These are phyloP conservation scores for Macadamia tetraphylla DNA, from an alignment of 164 flowering plant species.

Conservation along the genomic window DNA sequence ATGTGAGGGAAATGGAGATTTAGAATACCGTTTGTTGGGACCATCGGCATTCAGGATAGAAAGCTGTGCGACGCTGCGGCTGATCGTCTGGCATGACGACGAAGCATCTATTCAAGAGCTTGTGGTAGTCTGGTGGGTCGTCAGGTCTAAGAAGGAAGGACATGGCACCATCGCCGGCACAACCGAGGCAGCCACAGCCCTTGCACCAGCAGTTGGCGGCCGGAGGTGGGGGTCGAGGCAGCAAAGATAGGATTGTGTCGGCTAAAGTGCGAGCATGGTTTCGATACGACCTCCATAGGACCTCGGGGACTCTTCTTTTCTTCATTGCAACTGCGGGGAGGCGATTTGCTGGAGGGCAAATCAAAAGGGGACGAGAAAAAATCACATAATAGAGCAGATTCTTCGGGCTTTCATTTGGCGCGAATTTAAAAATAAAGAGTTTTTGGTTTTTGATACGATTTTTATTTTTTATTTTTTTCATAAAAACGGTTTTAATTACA, in stretches of 20 bases:
- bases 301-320: slow-evolving; percentile 35
- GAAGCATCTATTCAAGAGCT: slow-evolving; percentile 38
- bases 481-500: too few species aligned
- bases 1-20: background rate
- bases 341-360: too few species aligned
- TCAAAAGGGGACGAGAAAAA: too few species aligned
- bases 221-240: slow-evolving; percentile 23
- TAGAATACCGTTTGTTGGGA: slow-evolving; percentile 38
- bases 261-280: slow-evolving; percentile 37
- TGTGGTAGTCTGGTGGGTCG: slow-evolving; percentile 44
- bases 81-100: slow-evolving; percentile 41
- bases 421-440: too few species aligned
- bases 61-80: slow-evolving; percentile 22
- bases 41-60: slow-evolving; percentile 25
- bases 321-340: background rate
- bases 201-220: slow-evolving; percentile 22
- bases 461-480: too few species aligned
- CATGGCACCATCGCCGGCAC: slow-evolving; percentile 18
- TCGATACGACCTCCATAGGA: slow-evolving; percentile 44
- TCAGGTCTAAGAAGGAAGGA: slow-evolving; percentile 34
- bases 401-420: too few species aligned
- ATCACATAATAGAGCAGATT: too few species aligned
- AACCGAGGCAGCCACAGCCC: slow-evolving; percentile 35
- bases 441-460: too few species aligned
- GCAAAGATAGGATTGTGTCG: slow-evolving; percentile 32